Conservation (phyloP, 1,139 yeast species). For the Suhomyces choctaworum region DNA sequence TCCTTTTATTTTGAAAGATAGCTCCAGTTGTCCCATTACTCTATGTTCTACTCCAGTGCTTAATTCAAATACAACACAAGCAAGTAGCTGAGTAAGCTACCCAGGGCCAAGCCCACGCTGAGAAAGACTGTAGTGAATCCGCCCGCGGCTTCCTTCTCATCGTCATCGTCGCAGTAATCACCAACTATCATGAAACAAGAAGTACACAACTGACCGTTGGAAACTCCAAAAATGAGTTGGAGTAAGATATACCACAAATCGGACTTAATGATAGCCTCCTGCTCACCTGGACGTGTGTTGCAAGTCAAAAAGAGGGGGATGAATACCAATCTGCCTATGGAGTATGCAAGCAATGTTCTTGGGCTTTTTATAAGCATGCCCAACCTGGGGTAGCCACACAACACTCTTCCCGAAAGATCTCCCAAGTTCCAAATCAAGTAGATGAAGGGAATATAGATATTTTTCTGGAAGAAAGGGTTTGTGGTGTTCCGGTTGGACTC, state of each 20-base stretch:
- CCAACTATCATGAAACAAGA: constrained; percentile 83
- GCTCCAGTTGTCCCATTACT: too few species aligned
- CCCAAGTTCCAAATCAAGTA: constrained; percentile 89
- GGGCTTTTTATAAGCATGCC: constrained; percentile 41
- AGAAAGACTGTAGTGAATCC: constrained; percentile 82
- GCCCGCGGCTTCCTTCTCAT: constrained; percentile 89
- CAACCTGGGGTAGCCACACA: constrained; percentile 57
- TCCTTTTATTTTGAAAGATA: too few species aligned
- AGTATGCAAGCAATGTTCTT: constrained; percentile 45
- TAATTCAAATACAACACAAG: constrained; percentile 45
- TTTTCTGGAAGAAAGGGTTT: constrained; percentile 40
- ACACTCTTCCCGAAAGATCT: constrained; percentile 73
- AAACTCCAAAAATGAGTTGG: constrained; percentile 77
- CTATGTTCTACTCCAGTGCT: not conserved
- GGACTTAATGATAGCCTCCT: constrained; percentile 43
- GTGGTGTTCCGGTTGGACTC: constrained; percentile 48
- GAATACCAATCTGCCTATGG: constrained; percentile 54
- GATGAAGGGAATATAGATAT: constrained; percentile 70
- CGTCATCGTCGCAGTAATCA: constrained; percentile 48
- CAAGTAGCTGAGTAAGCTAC: constrained; percentile 71
- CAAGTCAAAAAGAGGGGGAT: constrained; percentile 70
- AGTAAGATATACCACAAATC: constrained; percentile 68
- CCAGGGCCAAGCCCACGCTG: constrained; percentile 72
- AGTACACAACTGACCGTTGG: constrained; percentile 85
- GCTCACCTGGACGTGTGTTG: constrained; percentile 47